phyloP scores from a whole-genome alignment of 2,329 filamentous ascomycete species.

The Penicillium sp. region DNA sequence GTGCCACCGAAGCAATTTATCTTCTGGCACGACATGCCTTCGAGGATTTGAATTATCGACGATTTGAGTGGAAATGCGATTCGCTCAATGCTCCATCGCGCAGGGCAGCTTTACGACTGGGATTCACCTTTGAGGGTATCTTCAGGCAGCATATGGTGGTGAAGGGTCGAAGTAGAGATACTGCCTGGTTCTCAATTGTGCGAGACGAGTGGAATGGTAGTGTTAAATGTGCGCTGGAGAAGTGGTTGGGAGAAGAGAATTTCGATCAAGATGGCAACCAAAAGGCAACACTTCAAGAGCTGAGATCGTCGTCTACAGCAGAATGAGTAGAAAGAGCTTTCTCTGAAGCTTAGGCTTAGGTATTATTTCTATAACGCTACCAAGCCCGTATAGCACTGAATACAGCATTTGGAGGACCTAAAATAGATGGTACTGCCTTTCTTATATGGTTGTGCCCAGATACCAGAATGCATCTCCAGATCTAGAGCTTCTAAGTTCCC shows the following conservation, averaged over 20 bases:
- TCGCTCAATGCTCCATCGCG: slow-evolving; percentile 58
- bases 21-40: slow-evolving; percentile 61
- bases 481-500: too few relatives aligned
- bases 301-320: too few relatives aligned
- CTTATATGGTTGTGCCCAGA: too few relatives aligned
- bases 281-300: slow-evolving; percentile 47
- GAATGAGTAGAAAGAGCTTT: too few relatives aligned
- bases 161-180: slow-evolving; percentile 62
- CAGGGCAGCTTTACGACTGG: slow-evolving; percentile 60
- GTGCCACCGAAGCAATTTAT: slow-evolving; percentile 63
- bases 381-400: too few relatives aligned
- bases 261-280: slow-evolving; percentile 62
- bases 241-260: slow-evolving; percentile 60
- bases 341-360: too few relatives aligned
- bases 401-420: too few relatives aligned
- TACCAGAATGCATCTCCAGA: too few relatives aligned
- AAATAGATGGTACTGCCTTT: too few relatives aligned
- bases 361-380: too few relatives aligned
- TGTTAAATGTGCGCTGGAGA: slow-evolving; percentile 54
- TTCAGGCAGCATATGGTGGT: slow-evolving; percentile 66
- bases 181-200: slow-evolving; percentile 63
- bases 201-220: slow-evolving; percentile 67
- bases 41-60: slow-evolving; percentile 57
- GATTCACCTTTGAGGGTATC: slow-evolving; percentile 63
- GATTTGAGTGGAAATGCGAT: slow-evolving; percentile 70